Percentiles rank a stretch among this genome's conserved stretches.
Evolutionary conservation across 805 yeast genomes (phyloP).

Genomic region (Candida insectalens): DNA sequence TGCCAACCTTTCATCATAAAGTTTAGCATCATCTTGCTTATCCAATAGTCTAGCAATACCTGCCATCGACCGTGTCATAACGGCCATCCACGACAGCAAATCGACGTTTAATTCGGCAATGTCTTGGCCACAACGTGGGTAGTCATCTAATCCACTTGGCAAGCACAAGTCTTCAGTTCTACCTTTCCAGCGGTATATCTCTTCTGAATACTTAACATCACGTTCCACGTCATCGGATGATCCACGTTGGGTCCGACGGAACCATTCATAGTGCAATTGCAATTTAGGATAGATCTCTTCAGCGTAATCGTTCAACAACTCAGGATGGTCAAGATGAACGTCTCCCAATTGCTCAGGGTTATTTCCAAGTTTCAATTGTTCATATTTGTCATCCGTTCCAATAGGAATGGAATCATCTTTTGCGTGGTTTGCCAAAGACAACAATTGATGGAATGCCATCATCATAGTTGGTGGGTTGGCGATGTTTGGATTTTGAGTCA

Average conservation of each 20-base stretch:
- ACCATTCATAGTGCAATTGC: slow-evolving; percentile 75
- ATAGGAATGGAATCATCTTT: slow-evolving; percentile 1
- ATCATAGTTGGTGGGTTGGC: slow-evolving; percentile 95
- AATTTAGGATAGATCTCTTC: slow-evolving; percentile 65
- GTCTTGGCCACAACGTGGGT: slow-evolving; percentile 74
- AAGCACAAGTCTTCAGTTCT: slow-evolving; percentile 77
- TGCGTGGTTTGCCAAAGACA: slow-evolving; percentile 32
- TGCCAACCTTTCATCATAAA: slow-evolving; percentile 41
- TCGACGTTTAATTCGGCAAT: slow-evolving; percentile 88
- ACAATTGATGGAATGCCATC: slow-evolving; percentile 54
- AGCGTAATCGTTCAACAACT: slow-evolving; percentile 49
- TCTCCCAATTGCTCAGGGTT: slow-evolving; percentile 30
- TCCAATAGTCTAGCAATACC: slow-evolving; percentile 58
- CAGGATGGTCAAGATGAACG: slow-evolving; percentile 47
- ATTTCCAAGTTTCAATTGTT: slow-evolving; percentile 15
- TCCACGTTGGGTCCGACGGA: slow-evolving; percentile 73
- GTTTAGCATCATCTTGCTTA: slow-evolving; percentile 44
- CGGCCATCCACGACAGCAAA: slow-evolving; percentile 85
- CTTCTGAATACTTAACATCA: slow-evolving; percentile 36
- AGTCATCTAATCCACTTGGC: slow-evolving; percentile 93
- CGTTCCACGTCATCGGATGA: slow-evolving; percentile 64
- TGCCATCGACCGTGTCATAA: slow-evolving; percentile 78
- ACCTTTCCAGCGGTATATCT: slow-evolving; percentile 90
- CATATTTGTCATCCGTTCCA: background rate
- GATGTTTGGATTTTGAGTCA: slow-evolving; percentile 75